Conservation (phyloP, 2,329 filamentous ascomycete genomes). For the Fusarium napiforme region DNA sequence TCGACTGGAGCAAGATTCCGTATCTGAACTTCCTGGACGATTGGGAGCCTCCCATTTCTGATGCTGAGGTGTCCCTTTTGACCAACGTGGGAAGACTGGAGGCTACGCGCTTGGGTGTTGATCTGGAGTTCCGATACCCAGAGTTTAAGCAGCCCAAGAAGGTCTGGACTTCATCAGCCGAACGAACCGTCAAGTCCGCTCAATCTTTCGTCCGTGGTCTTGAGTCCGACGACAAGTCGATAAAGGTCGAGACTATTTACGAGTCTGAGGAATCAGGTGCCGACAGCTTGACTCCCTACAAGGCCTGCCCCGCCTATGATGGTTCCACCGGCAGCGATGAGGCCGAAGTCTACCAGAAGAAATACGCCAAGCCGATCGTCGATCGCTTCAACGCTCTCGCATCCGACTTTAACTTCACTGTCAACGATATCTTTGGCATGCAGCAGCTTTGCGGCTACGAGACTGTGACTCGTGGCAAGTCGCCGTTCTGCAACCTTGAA, state of each 20-base stretch:
- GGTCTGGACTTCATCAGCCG: conserved; percentile 72
- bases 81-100: conserved; percentile 71
- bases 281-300: conserved; percentile 71
- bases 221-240: conserved; percentile 62
- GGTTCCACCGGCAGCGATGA: conserved; percentile 67
- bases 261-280: conserved; percentile 68
- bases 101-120: conserved; percentile 67
- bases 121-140: conserved; percentile 68
- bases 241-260: conserved; percentile 65
- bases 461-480: conserved; percentile 70
- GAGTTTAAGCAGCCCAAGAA: conserved; percentile 62
- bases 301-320: conserved; percentile 71
- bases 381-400: conserved; percentile 64
- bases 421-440: conserved; percentile 71
- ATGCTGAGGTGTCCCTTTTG: conserved; percentile 67
- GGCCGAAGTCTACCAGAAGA: conserved; percentile 59
- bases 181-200: conserved; percentile 69
- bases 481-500: conserved; percentile 68
- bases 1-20: conserved; percentile 67
- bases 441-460: conserved; percentile 75
- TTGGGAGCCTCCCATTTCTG: conserved; percentile 68
- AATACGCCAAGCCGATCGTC: conserved; percentile 70
- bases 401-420: conserved; percentile 71
- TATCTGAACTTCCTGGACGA: conserved; percentile 65
- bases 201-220: conserved; percentile 68